Evolutionary conservation across 2,329 filamentous ascomycete species (phyloP).

Genomic region (Didymella pomorum): DNA sequence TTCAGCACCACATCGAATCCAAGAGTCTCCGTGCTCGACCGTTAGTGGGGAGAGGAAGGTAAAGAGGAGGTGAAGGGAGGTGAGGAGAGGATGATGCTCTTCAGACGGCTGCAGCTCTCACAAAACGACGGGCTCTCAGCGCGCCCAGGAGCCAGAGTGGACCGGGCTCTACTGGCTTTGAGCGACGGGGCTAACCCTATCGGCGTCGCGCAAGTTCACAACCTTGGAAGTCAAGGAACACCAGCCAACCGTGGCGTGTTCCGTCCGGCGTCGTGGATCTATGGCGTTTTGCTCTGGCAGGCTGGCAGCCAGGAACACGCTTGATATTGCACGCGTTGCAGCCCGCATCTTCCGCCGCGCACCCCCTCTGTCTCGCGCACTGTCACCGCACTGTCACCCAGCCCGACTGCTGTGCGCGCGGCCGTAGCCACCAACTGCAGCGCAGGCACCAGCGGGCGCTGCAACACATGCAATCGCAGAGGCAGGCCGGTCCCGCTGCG

Average conservation of each 20-base stretch:
- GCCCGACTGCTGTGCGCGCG: slow-evolving; percentile 16
- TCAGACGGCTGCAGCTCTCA: slow-evolving; percentile 47
- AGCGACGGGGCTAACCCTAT: slow-evolving; percentile 24
- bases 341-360: slow-evolving; percentile 32
- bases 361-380: slow-evolving; percentile 22
- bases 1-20: slow-evolving; percentile 51
- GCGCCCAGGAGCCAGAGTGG: slow-evolving; percentile 35
- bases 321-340: slow-evolving; percentile 30
- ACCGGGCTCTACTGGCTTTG: slow-evolving; percentile 32
- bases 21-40: slow-evolving; percentile 50
- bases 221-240: slow-evolving; percentile 44
- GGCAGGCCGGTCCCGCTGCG: slow-evolving; percentile 2
- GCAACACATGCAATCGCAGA: slow-evolving; percentile 10
- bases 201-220: slow-evolving; percentile 26
- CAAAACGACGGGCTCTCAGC: slow-evolving; percentile 48
- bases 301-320: slow-evolving; percentile 46
- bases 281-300: slow-evolving; percentile 41
- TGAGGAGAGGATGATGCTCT: slow-evolving; percentile 39
- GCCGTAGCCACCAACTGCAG: slow-evolving; percentile 13
- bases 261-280: slow-evolving; percentile 31
- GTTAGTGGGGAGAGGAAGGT: slow-evolving; percentile 42
- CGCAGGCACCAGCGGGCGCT: slow-evolving; percentile 3
- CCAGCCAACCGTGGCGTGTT: slow-evolving; percentile 27
- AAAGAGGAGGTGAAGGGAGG: slow-evolving; percentile 40
- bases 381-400: slow-evolving; percentile 24